phyloP scores from a whole-genome alignment of 768 basidiomycete genomes.

The Kwoniella sp. region DNA sequence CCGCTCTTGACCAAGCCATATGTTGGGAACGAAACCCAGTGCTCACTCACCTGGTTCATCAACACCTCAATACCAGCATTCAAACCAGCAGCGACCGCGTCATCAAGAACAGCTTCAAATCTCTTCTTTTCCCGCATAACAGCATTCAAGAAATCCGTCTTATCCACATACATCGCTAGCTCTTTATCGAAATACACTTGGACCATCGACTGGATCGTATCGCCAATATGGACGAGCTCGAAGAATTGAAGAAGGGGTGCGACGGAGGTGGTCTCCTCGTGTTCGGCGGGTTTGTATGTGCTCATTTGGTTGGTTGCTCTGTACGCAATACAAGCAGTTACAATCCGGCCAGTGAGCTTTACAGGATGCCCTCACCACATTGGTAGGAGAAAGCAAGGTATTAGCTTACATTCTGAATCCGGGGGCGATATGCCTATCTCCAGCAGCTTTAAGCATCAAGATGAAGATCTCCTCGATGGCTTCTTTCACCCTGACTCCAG shows the following conservation, averaged over 20 bases:
- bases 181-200: constrained; percentile 99
- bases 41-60: constrained; percentile 76
- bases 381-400: no score
- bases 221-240: constrained; percentile 93
- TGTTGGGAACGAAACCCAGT: no score
- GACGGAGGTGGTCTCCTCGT: constrained; percentile 75
- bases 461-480: constrained; percentile 94
- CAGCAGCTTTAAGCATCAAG: constrained; percentile 73
- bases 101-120: constrained; percentile 89
- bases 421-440: constrained; percentile 73
- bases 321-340: constrained; percentile 1
- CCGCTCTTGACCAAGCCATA: no score
- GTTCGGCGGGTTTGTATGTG: constrained; percentile 84
- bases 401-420: constrained; percentile 72
- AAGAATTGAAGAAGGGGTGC: constrained; percentile 96
- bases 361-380: no score
- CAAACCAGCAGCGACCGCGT: constrained; percentile 86
- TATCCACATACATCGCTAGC: constrained; percentile 82
- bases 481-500: constrained; percentile 83
- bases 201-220: constrained; percentile 95
- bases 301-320: constrained; percentile 90
- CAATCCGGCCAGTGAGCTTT: no score
- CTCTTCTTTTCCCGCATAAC: constrained; percentile 96
- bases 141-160: constrained; percentile 86
- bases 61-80: constrained; percentile 94